Base-by-base conservation (phyloP, 1,139 yeast genomes). In the Lodderomyces theae region DNA sequence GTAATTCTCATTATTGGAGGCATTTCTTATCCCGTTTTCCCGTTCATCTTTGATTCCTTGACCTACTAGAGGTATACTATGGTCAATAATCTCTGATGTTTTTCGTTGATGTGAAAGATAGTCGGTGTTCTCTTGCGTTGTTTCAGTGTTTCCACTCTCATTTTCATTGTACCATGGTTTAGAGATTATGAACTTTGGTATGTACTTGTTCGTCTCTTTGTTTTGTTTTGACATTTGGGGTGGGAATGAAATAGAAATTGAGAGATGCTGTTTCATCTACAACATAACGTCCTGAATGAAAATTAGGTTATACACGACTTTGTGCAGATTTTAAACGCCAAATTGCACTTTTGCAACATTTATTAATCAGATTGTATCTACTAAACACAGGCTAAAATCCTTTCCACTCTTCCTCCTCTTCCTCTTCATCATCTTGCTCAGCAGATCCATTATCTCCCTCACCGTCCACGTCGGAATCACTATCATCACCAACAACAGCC, bases 401-500 rank as follows among this genome's bases (percentile, higher is more conserved):
- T 15, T 50, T 61, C 69, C 68, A 63, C 25, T 61, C 65, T 8
- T 51, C 60, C 35, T 56, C 68, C 15, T 54, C 63, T 12, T 56
- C 65, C 5, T 30, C 39, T 3, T 28, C 28, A 4, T 48, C 56
- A n/a, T 53, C 51, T 7, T 48, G 56, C 11, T 52, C 52, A 6
- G 40, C 47, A 34, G 46, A 46, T 4, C 46, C 52, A 41, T 46
- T 57, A 6, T 43, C 48, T 2, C 45, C 51, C 2, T 50, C 56
- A 1, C 43, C 52, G 11, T 50, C 52, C 6, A 46, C 51, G 4
- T 47, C 51, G 23, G 52, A 60, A 6, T 50, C 57, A 15, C 53
- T 58, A 5, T 49, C 57, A 5, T 47, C 54, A 39, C 69, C 67
- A 8, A 62, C 60, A 4, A 81, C 69, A 6, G 82, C 85, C 95